Base-by-base conservation (phyloP, 192 early-diverging fungal genomes). In the Cladochytrium replicatum region DNA sequence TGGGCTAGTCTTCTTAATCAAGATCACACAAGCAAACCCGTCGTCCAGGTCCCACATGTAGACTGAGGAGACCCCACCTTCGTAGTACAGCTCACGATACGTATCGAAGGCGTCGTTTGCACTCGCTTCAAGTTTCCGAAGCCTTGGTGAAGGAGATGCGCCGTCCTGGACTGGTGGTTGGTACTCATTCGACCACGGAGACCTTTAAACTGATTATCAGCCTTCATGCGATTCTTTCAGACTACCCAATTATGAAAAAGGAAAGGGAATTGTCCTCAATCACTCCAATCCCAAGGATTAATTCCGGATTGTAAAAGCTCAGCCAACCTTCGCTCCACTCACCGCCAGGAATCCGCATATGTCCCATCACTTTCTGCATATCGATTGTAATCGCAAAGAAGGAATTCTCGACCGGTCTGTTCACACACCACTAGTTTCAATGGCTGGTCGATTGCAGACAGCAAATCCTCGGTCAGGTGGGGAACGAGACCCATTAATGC, bases 61-160 rank as follows among this genome's bases (percentile, higher is more conserved):
- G 8, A 90, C 95, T 2, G 95, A 96, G 1, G 93, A 97, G 21
- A 93, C 81, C 26, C 95, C 95, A 52, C 93, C 92, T 54, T 91
- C 92, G 58, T 78, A 92, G 63, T 92, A 88, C 71, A 97, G 61
- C 54, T 99, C 95, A 27, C 89, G 78, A 71, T 99, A 99, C 39
- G 90, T 92, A 57, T 83, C 78, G 46, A 98, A 98, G 2, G 95
- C 95, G 26, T 91, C 93, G 68, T 99, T 99, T 27, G 90, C 89
- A 2, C 82, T 65, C 23, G 86, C 51, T 55, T 99, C 95, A 6
- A 99, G 80, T 60, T 86, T 88, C 27, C 93, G 84, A 52, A 93
- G 74, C 30, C 78, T 73, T 9, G 78, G 47, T 2, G 89, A 86
- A 4, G 95, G 93, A 28, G 80, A 56, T 22, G 69, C 73, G 29